These are phyloP conservation scores for Amniculicola lignicola DNA, from an alignment of 495 filamentous ascomycete species.

Conservation along the genomic window DNA sequence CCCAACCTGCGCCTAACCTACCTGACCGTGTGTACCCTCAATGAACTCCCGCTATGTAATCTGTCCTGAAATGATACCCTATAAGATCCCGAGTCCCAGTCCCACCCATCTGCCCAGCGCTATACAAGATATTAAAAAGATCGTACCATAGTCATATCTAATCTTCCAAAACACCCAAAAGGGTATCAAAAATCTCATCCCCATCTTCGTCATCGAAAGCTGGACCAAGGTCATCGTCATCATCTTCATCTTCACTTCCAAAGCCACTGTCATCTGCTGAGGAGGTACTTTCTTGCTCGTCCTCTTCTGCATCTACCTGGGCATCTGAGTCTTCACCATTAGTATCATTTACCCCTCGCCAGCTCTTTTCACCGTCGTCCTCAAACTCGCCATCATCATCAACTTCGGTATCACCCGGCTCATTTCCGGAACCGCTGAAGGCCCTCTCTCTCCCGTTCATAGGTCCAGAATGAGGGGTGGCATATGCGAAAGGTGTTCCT, in stretches of 20 bases:
- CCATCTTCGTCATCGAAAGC: slow-evolving; percentile 17
- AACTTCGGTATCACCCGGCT: slow-evolving; percentile 23
- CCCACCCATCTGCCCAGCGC: background rate
- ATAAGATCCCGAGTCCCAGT: no score
- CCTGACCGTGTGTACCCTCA: no score
- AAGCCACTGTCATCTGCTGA: slow-evolving; percentile 18
- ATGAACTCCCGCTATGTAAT: no score
- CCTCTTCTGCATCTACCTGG: background rate
- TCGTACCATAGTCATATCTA: background rate
- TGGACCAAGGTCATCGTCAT: background rate
- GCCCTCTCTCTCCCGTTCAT: slow-evolving; percentile 1
- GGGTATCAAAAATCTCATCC: slow-evolving; percentile 24
- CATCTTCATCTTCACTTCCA: slow-evolving; percentile 15
- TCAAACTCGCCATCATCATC: slow-evolving; percentile 19
- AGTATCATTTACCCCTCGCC: slow-evolving; percentile 15
- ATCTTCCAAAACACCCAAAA: slow-evolving; percentile 9
- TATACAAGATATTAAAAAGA: background rate
- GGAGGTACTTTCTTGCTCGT: slow-evolving; percentile 13
- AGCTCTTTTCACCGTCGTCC: slow-evolving; percentile 22
- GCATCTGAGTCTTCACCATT: background rate
- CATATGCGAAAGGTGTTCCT: slow-evolving; percentile 25
- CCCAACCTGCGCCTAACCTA: no score
- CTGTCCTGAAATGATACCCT: background rate
- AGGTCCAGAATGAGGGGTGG: slow-evolving; percentile 28
- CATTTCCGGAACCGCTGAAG: background rate